phyloP scores from a whole-genome alignment of 1,139 yeast genomes.

The Pichia sp. region DNA sequence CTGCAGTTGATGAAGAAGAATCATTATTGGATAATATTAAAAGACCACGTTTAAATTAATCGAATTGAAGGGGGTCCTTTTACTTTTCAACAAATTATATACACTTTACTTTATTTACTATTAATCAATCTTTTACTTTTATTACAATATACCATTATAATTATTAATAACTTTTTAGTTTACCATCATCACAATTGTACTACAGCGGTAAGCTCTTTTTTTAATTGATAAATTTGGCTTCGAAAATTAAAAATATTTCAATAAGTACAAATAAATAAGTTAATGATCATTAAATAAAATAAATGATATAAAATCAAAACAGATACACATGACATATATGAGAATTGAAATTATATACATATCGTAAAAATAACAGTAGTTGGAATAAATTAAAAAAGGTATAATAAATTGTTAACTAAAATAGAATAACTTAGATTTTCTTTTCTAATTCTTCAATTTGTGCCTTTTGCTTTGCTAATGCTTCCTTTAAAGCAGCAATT shows the following conservation, averaged over 20 bases:
- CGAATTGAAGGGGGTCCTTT: neutral
- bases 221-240: neutral
- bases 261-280: neutral
- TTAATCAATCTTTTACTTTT: neutral
- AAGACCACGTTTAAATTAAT: slow-evolving; percentile 26
- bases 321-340: neutral
- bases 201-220: neutral
- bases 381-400: neutral
- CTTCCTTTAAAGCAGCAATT: slow-evolving; percentile 45
- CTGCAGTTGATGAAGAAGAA: slow-evolving; percentile 22
- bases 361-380: neutral
- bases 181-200: too few relatives aligned
- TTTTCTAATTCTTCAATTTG: slow-evolving; percentile 33
- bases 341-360: neutral
- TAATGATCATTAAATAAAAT: neutral
- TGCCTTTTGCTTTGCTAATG: slow-evolving; percentile 46
- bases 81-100: neutral
- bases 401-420: neutral
- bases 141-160: neutral
- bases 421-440: slow-evolving; percentile 8
- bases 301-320: neutral
- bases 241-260: neutral
- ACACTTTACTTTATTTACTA: neutral
- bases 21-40: slow-evolving; percentile 25
- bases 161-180: neutral